Percentiles rank a stretch among this genome's conserved stretches.
These are phyloP conservation scores for Limonomyces culmigenus DNA, from an alignment of 1,284 basidiomycete genomes.

Conservation along the genomic window DNA sequence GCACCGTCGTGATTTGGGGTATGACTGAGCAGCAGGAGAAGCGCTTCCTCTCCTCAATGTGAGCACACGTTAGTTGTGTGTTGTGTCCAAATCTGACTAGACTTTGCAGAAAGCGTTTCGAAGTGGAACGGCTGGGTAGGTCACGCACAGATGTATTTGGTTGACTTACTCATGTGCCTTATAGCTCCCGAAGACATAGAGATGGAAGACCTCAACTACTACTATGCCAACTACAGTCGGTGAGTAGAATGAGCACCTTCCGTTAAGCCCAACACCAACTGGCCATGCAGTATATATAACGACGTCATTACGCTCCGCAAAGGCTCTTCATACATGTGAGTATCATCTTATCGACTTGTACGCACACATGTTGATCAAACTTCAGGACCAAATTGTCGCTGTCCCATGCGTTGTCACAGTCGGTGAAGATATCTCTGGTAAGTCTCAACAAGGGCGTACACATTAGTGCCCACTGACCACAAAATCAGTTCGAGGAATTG, in stretches of 20 bases:
- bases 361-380: conserved; percentile 7
- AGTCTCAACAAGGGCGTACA: conserved; percentile 6
- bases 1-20: conserved; percentile 91
- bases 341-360: too few relatives aligned
- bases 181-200: conserved; percentile 71
- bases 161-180: background rate
- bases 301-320: conserved; percentile 93
- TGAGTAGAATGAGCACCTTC: conserved; percentile 18
- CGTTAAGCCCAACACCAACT: background rate
- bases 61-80: too few relatives aligned
- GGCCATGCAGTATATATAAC: conserved; percentile 71
- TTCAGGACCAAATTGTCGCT: conserved; percentile 86
- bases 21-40: conserved; percentile 90
- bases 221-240: conserved; percentile 94
- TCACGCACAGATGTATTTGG: conserved; percentile 1
- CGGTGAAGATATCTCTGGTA: conserved; percentile 88
- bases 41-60: conserved; percentile 79
- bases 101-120: conserved; percentile 66
- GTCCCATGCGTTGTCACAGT: conserved; percentile 90
- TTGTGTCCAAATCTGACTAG: conserved; percentile 1
- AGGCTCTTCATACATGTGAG: conserved; percentile 90
- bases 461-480: background rate
- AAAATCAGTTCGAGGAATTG: conserved; percentile 67
- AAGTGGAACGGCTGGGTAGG: conserved; percentile 73
- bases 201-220: conserved; percentile 95